phyloP scores from a whole-genome alignment of 2,329 filamentous ascomycete genomes.

The Geosmithia morbida region DNA sequence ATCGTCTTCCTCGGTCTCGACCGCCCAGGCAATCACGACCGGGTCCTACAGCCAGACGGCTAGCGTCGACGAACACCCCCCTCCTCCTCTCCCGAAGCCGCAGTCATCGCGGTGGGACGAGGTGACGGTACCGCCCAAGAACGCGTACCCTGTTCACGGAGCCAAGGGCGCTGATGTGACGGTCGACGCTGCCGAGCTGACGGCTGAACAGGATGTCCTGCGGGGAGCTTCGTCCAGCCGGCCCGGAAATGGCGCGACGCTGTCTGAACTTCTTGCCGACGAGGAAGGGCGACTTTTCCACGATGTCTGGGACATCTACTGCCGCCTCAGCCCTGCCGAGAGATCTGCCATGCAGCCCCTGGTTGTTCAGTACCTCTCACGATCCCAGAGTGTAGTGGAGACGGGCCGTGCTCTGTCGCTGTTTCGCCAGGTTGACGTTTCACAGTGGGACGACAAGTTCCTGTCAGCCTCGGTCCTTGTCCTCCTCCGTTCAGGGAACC shows the following conservation, averaged over 20 bases:
- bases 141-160: not conserved
- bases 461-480: constrained; percentile 26
- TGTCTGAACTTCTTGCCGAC: constrained; percentile 10
- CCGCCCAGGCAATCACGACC: not conserved
- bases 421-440: constrained; percentile 20
- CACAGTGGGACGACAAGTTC: constrained; percentile 23
- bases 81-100: not conserved
- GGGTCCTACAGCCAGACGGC: not conserved
- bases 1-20: not conserved
- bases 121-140: not conserved
- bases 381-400: constrained; percentile 26
- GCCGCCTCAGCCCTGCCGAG: constrained; percentile 16
- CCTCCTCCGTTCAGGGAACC: constrained; percentile 23
- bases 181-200: not conserved
- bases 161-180: not conserved
- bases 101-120: not conserved
- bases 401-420: constrained; percentile 28
- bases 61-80: not conserved
- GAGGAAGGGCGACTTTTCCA: constrained; percentile 16
- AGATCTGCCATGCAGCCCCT: constrained; percentile 12
- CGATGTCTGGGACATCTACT: constrained; percentile 28
- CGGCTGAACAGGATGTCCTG: not conserved
- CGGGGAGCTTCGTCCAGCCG: not conserved
- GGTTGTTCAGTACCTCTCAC: constrained; percentile 26
- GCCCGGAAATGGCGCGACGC: not conserved